These are phyloP conservation scores for Nakazawaea molendinolei DNA, from an alignment of 805 yeast species.

Conservation along the genomic window DNA sequence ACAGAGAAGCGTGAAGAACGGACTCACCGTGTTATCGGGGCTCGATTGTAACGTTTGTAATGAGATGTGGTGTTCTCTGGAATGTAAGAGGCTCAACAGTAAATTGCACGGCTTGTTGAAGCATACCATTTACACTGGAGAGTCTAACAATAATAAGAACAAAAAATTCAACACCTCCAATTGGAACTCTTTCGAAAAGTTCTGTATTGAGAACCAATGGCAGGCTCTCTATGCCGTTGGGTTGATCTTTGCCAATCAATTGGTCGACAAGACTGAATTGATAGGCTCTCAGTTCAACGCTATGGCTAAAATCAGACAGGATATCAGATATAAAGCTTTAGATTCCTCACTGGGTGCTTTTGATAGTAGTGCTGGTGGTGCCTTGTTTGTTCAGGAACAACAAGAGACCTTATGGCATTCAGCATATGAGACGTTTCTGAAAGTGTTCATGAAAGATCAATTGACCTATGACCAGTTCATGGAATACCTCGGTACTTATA, in stretches of 20 bases:
- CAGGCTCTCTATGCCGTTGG: slow-evolving; percentile 63
- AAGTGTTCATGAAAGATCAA: slow-evolving; percentile 34
- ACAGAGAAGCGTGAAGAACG: slow-evolving; percentile 21
- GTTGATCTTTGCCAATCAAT: slow-evolving; percentile 40
- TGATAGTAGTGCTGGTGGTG: slow-evolving; percentile 46
- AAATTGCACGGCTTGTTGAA: slow-evolving; percentile 47
- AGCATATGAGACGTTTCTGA: slow-evolving; percentile 44
- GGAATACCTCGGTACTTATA: slow-evolving; percentile 61
- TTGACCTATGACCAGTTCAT: slow-evolving; percentile 49
- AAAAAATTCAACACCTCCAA: slow-evolving; percentile 33
- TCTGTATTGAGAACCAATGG: slow-evolving; percentile 61
- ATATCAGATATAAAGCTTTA: slow-evolving; percentile 50
- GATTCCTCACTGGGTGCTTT: slow-evolving; percentile 49
- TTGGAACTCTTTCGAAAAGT: slow-evolving; percentile 53
- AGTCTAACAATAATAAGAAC: slow-evolving; percentile 17
- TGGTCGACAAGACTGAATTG: slow-evolving; percentile 35
- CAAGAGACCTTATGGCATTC: slow-evolving; percentile 53
- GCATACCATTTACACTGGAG: slow-evolving; percentile 39
- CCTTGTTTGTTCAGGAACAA: slow-evolving; percentile 47
- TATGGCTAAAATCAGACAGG: slow-evolving; percentile 68
- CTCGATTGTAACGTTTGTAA: slow-evolving; percentile 59
- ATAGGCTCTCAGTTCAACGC: slow-evolving; percentile 44
- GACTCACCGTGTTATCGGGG: slow-evolving; percentile 34
- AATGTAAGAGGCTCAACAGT: slow-evolving; percentile 48
- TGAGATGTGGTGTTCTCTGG: slow-evolving; percentile 64